Conservation (phyloP, 129 eudicot species). For the Saposhnikovia divaricata region DNA sequence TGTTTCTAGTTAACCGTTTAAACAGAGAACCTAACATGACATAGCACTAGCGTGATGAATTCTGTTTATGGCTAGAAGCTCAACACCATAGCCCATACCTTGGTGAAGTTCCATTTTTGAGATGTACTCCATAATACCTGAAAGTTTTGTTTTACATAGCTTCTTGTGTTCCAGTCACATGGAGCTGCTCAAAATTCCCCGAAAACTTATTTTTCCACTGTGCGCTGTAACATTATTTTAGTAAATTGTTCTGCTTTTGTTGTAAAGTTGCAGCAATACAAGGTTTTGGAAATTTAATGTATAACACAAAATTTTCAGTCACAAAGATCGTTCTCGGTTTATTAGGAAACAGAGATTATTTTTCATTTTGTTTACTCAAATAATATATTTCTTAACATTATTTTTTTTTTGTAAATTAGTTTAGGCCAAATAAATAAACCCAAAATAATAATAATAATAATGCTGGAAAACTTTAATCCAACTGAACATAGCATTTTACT, state of each 20-base stretch:
- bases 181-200: neutral
- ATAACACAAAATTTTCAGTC: too few relatives aligned
- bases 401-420: too few relatives aligned
- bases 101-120: slow-evolving; percentile 2
- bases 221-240: neutral
- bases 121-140: neutral
- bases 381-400: too few relatives aligned
- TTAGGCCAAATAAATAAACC: too few relatives aligned
- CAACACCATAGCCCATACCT: neutral
- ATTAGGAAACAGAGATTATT: too few relatives aligned
- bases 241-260: neutral
- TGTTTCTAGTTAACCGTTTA: neutral
- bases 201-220: neutral
- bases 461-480: too few relatives aligned
- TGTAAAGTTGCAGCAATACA: neutral
- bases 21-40: neutral
- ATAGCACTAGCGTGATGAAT: neutral
- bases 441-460: too few relatives aligned
- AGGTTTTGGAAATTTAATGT: neutral
- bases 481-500: too few relatives aligned
- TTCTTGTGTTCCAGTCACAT: neutral
- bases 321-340: neutral
- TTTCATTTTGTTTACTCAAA: too few relatives aligned
- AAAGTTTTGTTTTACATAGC: neutral
- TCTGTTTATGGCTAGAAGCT: neutral